Base-by-base conservation (phyloP, 257 asterid species). In the Przewalskia tangutica region DNA sequence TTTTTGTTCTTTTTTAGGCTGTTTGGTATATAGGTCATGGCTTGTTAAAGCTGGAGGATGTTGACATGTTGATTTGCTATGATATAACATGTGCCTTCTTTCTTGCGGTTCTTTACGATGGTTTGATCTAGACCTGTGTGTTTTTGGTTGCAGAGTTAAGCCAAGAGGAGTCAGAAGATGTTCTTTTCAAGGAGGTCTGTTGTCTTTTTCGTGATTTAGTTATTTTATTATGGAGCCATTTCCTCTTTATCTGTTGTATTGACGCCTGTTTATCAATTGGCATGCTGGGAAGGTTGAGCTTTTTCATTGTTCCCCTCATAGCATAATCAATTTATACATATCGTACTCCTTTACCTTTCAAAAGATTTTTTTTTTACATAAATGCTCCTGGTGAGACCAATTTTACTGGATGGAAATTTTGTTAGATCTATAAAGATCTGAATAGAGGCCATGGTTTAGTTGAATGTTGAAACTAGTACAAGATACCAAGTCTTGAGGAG, bases 101-200 rank as follows among this genome's bases (percentile, higher is more conserved):
- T 63, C 50, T 18, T 27, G 70, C 58, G 38, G 2, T 44, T 18
- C 42, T 23, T 80, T 38, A 60, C 50, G 10, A 23, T 34, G 13
- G 46, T 50, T 27, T 13, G 78, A 64, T 81, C 18, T 38, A 75
- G 80, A 75, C 54, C 60, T 80, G 44, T 77, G 38, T 68, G 27
- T 81, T 66, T 27, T 88, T 90, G 83, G 84, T 83, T 89, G 88
- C 98, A 95, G 98, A 91, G 85, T 80, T 96, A 88, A 92, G 95
- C 86, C 89, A 85, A 86, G 99, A 93, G 89, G 99, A 96, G 85
- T 86, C 91, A 0, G 97, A 96, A 86, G 99, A 96, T 84, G 94
- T 94, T 89, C 94, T 86, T 81, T 96, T 96, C 80, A 95, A 95
- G 91, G 97, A 94, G 97, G 99, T 94, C 8, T 20, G 89, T 34